Evolutionary conservation across 306 rosid genomes (phyloP).

Genomic region (Medicago ruthenica): DNA sequence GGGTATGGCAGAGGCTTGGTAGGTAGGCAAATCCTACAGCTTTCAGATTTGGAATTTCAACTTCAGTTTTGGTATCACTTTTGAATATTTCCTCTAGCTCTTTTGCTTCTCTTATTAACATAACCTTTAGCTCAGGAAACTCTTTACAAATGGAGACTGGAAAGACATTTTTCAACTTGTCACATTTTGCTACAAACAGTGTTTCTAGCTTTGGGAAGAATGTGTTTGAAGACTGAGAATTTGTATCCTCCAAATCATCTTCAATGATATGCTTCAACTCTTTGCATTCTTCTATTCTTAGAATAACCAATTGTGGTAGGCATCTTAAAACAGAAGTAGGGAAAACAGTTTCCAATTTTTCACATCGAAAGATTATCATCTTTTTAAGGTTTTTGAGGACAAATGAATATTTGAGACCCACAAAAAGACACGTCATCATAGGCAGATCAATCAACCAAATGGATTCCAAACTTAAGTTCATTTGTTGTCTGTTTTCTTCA

Average conservation of each 20-base stretch:
- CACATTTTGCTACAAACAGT: not conserved
- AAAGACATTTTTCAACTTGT: not conserved
- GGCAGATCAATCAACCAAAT: not conserved
- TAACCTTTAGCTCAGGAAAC: not conserved
- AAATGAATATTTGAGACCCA: not conserved
- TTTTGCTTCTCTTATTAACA: not conserved
- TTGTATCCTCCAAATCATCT: not conserved
- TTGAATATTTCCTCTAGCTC: conserved; percentile 18
- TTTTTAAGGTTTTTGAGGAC: not conserved
- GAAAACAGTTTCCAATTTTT: conserved; percentile 11
- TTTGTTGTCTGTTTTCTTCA: not conserved
- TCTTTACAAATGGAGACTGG: not conserved
- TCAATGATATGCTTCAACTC: conserved; percentile 30
- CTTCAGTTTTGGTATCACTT: too few species aligned
- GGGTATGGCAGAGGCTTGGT: not conserved
- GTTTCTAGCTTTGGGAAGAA: not conserved
- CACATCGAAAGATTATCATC: not conserved
- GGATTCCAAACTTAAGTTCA: too few species aligned
- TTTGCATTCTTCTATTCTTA: not conserved
- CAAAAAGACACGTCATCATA: not conserved
- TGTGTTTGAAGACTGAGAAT: not conserved
- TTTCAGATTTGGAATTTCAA: not conserved
- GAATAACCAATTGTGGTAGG: not conserved
- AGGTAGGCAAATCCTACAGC: not conserved
- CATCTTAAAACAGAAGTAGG: not conserved